Percentiles rank a stretch among this genome's conserved stretches.
Conservation (phyloP, 2,329 filamentous ascomycete genomes). For the Neonectria ditissima region DNA sequence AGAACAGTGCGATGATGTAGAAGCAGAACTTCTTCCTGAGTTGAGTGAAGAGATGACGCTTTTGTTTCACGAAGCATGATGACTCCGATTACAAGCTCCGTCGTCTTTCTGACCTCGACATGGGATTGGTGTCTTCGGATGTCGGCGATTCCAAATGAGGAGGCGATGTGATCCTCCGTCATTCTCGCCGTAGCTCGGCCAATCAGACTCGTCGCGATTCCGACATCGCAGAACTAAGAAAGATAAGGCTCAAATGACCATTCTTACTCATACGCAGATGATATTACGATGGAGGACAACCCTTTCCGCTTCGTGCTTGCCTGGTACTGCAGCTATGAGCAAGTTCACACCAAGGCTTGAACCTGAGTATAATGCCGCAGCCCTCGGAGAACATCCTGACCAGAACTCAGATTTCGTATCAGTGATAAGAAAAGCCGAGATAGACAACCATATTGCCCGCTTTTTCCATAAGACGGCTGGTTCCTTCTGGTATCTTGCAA, state of each 20-base stretch:
- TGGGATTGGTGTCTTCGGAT: slow-evolving; percentile 18
- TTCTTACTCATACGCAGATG: neutral
- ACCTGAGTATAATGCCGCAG: too few species aligned
- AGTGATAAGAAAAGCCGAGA: too few species aligned
- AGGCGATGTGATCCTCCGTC: slow-evolving; percentile 30
- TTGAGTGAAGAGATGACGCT: neutral
- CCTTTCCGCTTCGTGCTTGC: too few species aligned
- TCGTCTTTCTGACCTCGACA: slow-evolving; percentile 17
- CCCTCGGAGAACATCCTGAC: too few species aligned
- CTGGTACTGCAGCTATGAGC: too few species aligned
- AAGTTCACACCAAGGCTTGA: too few species aligned
- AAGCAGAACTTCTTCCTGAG: neutral
- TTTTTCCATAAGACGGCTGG: too few species aligned
- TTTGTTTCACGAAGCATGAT: neutral
- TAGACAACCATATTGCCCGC: too few species aligned
- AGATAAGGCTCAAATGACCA: neutral
- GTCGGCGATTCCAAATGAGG: slow-evolving; percentile 16
- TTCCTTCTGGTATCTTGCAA: too few species aligned
- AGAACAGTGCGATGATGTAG: neutral
- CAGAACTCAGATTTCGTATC: too few species aligned
- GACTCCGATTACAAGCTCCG: slow-evolving; percentile 27
- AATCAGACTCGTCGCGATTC: slow-evolving; percentile 30
- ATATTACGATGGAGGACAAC: neutral
- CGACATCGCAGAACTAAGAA: slow-evolving; percentile 37
- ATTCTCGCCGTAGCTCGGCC: slow-evolving; percentile 20